Percentiles rank a stretch among this genome's conserved stretches.
Conservation (phyloP, 2,329 filamentous ascomycete species). For the Coniochaeta ligniaria region DNA sequence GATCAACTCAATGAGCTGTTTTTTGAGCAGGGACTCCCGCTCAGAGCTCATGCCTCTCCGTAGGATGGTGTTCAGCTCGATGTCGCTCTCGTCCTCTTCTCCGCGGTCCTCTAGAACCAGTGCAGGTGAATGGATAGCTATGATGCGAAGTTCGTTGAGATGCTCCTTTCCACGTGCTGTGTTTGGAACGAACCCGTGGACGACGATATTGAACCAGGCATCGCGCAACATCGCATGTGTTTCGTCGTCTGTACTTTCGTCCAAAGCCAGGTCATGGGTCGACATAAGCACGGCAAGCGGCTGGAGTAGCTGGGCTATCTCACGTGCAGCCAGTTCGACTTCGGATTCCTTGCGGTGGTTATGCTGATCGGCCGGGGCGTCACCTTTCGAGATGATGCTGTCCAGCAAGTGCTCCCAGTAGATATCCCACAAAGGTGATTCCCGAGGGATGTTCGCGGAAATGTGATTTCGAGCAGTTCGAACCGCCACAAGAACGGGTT, state of each 20-base stretch:
- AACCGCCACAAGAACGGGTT: slow-evolving; percentile 64
- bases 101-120: slow-evolving; percentile 82
- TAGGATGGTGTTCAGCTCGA: slow-evolving; percentile 91
- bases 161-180: slow-evolving; percentile 69
- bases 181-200: slow-evolving; percentile 78
- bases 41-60: slow-evolving; percentile 78
- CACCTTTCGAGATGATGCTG: slow-evolving; percentile 82
- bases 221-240: slow-evolving; percentile 71
- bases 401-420: slow-evolving; percentile 82
- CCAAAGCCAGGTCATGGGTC: slow-evolving; percentile 46
- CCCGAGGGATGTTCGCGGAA: slow-evolving; percentile 58
- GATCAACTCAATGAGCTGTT: slow-evolving; percentile 64
- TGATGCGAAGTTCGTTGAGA: slow-evolving; percentile 67
- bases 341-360: slow-evolving; percentile 70
- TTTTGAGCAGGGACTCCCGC: slow-evolving; percentile 74
- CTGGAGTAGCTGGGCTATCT: slow-evolving; percentile 81
- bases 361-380: slow-evolving; percentile 58
- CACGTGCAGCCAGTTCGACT: slow-evolving; percentile 72
- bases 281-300: slow-evolving; percentile 84
- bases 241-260: slow-evolving; percentile 54
- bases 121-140: slow-evolving; percentile 82
- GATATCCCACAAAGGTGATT: slow-evolving; percentile 71
- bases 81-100: slow-evolving; percentile 89
- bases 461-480: slow-evolving; percentile 74
- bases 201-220: slow-evolving; percentile 96